Evolutionary conservation across 352 stramenopile species (phyloP).

Genomic region (Phytophthora foliorum): DNA sequence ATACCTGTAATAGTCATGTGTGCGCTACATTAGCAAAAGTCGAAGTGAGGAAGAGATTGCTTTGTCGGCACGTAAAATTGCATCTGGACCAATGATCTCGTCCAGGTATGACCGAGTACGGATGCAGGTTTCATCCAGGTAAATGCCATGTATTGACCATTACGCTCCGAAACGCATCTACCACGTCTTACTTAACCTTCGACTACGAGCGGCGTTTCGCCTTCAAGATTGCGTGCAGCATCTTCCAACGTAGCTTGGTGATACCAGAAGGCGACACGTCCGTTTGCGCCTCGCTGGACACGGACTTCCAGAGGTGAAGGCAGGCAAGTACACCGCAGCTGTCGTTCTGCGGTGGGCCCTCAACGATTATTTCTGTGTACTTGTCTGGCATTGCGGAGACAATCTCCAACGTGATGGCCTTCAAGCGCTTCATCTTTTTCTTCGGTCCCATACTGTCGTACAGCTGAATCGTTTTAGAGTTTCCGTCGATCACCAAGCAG

Average conservation of each 20-base stretch:
- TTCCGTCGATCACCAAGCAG: slow-evolving; percentile 8
- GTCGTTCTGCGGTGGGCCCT: slow-evolving; percentile 8
- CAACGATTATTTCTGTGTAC: neutral
- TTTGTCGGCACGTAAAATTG: too few relatives aligned
- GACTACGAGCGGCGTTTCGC: slow-evolving; percentile 3
- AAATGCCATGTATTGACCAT: slow-evolving; percentile 12
- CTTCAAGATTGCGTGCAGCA: slow-evolving; percentile 9
- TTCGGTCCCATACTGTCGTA: slow-evolving; percentile 8
- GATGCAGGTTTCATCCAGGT: neutral
- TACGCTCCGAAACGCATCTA: neutral
- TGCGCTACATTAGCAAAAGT: neutral
- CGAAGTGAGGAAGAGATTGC: neutral
- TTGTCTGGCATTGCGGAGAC: slow-evolving; percentile 2
- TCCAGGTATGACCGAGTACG: neutral
- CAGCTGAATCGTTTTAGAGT: slow-evolving; percentile 1
- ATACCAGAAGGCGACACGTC: neutral
- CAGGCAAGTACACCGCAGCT: slow-evolving; percentile 15
- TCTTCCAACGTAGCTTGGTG: neutral
- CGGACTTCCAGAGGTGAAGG: slow-evolving; percentile 5
- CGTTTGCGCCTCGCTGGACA: neutral
- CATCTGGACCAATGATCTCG: neutral
- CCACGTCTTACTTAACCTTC: neutral
- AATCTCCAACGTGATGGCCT: slow-evolving; percentile 6
- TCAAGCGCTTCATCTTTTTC: neutral
- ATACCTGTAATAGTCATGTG: neutral